Conservation (phyloP, 768 basidiomycete species). For the Suillus ampliporus region DNA sequence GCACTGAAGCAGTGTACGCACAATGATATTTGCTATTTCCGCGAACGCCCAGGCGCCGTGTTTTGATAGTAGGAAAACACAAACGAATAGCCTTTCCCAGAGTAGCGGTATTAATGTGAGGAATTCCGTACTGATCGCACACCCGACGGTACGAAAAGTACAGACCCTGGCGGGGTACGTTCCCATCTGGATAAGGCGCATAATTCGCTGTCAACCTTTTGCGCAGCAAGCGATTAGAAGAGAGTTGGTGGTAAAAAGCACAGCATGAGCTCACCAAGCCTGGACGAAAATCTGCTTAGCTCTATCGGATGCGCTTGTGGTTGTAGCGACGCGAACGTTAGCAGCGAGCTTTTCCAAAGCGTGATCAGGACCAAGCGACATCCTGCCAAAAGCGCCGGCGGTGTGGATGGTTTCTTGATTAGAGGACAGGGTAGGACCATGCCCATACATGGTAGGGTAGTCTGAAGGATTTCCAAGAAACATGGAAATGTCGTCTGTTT, state of each 20-base stretch:
- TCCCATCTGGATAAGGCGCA: conserved; percentile 89
- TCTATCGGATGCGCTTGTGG: conserved; percentile 88
- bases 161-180: conserved; percentile 91
- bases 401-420: conserved; percentile 61
- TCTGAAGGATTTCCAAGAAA: conserved; percentile 66
- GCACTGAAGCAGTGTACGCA: conserved; percentile 49
- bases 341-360: conserved; percentile 85
- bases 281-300: conserved; percentile 94
- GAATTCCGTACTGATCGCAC: conserved; percentile 91
- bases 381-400: conserved; percentile 75
- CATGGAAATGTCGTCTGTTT: conserved; percentile 88
- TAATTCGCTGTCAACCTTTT: conserved; percentile 88
- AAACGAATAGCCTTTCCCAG: conserved; percentile 93
- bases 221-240: conserved; percentile 23
- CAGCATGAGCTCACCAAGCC: conserved; percentile 68
- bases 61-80: conserved; percentile 95
- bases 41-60: conserved; percentile 87
- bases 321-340: conserved; percentile 87
- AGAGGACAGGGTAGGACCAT: conserved; percentile 44
- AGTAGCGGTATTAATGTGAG: conserved; percentile 95
- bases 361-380: conserved; percentile 79
- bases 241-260: conserved; percentile 23
- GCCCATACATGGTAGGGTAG: conserved; percentile 70
- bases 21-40: conserved; percentile 98
- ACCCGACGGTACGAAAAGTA: conserved; percentile 93